Evolutionary conservation across 306 rosid genomes (phyloP), one percentile per base, ranked within the genome.

Genomic region (Castanea sativa): DNA sequence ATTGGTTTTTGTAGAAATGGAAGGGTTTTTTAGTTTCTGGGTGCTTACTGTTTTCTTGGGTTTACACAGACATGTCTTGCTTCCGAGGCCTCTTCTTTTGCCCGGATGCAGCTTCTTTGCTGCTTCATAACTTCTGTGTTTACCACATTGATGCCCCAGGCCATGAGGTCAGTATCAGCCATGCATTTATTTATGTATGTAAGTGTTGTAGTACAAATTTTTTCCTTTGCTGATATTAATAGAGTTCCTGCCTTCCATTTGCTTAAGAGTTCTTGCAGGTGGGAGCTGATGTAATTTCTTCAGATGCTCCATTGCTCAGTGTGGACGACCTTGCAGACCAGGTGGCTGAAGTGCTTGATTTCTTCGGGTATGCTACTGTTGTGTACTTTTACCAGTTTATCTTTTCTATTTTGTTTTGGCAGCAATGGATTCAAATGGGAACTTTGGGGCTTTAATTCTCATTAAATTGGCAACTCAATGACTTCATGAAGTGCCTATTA

Each of bases 131-230:
- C 85, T 93, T 93, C 79, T 93, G 97, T 76, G 84, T 93, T 84
- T 93, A 93, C 86, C 97, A 93, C 81, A 91, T 93, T 70, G 96
- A 93, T 83, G 94, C 97, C 69, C 97, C 97, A 0, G 97, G 97
- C 45, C 97, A 93, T 38, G 97, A 93, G 97, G 97, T 93, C 90
- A 19, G 91, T 82, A 71, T 86, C 78, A 45, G 52, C 72, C 72
- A 4, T 19, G 16, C 72, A 68, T 68, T 68, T 35, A 68, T 35
- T 68, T 35, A 38, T 21, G 9, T 19, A 60, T 57, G 20, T 9
- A 35, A 68, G 72, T 35, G 52, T 9, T 19, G 52, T 23, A 35
- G 11, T 68, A 23, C 1, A 33, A 18, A 35, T 18, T 55, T 6
- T 8, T 63, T 55, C 5, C 20, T 30, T 78, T 33, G 23, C 19